phyloP scores from a whole-genome alignment of 805 yeast species.

The Ogataea trehaloabstinens region DNA sequence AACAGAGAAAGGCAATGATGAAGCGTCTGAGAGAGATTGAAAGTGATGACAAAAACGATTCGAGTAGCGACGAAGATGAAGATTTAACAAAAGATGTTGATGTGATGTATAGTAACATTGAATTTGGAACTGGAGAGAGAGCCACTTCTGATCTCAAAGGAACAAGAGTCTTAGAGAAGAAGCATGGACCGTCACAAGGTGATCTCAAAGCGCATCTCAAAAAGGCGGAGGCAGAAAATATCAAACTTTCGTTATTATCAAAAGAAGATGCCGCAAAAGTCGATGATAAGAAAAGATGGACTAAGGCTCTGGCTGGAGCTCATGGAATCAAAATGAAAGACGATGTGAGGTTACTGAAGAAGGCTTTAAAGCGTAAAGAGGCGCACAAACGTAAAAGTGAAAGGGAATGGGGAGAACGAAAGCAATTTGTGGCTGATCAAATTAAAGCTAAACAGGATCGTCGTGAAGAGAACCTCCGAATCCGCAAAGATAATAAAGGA shows the following conservation, averaged over 20 bases:
- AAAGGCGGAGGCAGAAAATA: constrained; percentile 71
- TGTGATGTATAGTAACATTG: constrained; percentile 77
- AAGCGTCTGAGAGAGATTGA: constrained; percentile 33
- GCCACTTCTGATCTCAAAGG: constrained; percentile 69
- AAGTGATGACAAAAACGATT: constrained; percentile 39
- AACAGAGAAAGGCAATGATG: constrained; percentile 21
- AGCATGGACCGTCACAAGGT: constrained; percentile 81
- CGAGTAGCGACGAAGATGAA: constrained; percentile 36
- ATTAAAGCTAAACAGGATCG: constrained; percentile 76
- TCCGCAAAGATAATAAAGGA: constrained; percentile 83
- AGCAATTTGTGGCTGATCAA: constrained; percentile 71
- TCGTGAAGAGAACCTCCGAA: constrained; percentile 86
- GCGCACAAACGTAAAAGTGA: constrained; percentile 82
- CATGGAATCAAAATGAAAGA: constrained; percentile 88
- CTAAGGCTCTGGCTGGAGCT: constrained; percentile 74
- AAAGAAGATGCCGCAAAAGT: constrained; percentile 57
- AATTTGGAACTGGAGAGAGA: constrained; percentile 77
- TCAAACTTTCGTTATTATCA: constrained; percentile 56
- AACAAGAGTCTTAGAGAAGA: constrained; percentile 55
- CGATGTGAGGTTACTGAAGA: constrained; percentile 83
- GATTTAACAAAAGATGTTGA: constrained; percentile 32
- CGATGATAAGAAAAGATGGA: constrained; percentile 82
- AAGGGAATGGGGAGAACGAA: constrained; percentile 89
- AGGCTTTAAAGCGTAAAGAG: constrained; percentile 81
- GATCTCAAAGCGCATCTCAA: constrained; percentile 82